Conservation (phyloP, 345 rosid genomes). For the Linum trigynum region DNA sequence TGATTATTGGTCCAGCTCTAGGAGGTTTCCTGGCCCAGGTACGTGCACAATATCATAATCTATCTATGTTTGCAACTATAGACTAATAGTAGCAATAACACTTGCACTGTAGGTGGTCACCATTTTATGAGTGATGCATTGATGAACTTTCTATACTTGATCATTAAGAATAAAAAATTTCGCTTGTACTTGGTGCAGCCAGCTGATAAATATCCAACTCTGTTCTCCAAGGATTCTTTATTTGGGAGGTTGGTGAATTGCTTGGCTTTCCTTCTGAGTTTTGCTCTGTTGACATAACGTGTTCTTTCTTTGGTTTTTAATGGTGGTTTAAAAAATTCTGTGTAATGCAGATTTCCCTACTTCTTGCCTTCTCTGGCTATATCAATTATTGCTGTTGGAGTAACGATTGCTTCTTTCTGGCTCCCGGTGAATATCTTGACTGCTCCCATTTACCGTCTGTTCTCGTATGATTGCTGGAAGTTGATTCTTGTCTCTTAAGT, state of each 20-base stretch:
- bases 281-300: neutral
- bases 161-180: neutral
- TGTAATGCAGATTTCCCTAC: slow-evolving; percentile 65
- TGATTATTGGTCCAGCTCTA: slow-evolving; percentile 90
- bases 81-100: neutral
- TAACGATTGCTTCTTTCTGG: slow-evolving; percentile 43
- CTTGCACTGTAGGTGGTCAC: neutral
- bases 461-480: neutral
- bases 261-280: slow-evolving; percentile 2
- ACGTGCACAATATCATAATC: neutral
- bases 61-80: too few relatives aligned
- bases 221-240: slow-evolving; percentile 22
- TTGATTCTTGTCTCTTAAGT: neutral
- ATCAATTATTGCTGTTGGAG: slow-evolving; percentile 52
- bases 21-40: slow-evolving; percentile 98
- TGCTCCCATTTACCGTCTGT: neutral
- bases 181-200: slow-evolving; percentile 1
- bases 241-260: slow-evolving; percentile 51
- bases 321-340: slow-evolving; percentile 2
- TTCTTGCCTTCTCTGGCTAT: slow-evolving; percentile 60
- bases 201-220: slow-evolving; percentile 5
- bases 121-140: too few relatives aligned
- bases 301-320: neutral
- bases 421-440: slow-evolving; percentile 48
- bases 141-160: neutral